Evolutionary conservation across 352 stramenopile genomes (phyloP).

Genomic region (Phytophthora sp.): DNA sequence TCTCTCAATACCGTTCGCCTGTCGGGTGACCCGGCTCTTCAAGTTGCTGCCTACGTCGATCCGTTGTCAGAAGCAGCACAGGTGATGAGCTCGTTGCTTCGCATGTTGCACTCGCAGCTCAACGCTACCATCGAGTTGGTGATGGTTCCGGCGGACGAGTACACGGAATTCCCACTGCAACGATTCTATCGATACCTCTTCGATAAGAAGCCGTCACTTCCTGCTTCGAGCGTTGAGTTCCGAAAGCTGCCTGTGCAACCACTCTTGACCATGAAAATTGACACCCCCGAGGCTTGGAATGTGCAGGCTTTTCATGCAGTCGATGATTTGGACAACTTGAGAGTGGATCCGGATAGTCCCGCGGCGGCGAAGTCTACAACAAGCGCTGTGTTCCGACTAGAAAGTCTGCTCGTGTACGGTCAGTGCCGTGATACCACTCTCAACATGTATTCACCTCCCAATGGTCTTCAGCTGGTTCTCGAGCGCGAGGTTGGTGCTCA

Average conservation of each 20-base stretch:
- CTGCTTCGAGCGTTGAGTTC: conserved; percentile 72
- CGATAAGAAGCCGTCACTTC: conserved; percentile 53
- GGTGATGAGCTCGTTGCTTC: conserved; percentile 86
- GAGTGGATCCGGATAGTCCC: conserved; percentile 64
- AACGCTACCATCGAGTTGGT: conserved; percentile 78
- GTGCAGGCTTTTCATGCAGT: conserved; percentile 78
- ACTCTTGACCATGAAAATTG: conserved; percentile 93
- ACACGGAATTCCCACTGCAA: conserved; percentile 90
- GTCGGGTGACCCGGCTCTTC: conserved; percentile 55
- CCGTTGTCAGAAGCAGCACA: conserved; percentile 91
- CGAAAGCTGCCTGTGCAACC: conserved; percentile 80
- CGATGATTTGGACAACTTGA: conserved; percentile 94
- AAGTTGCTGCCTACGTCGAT: conserved; percentile 88
- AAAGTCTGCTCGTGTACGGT: conserved; percentile 91
- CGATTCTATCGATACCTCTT: conserved; percentile 94
- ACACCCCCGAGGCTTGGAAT: conserved; percentile 93
- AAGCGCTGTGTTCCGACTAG: conserved; percentile 85
- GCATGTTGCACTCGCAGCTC: conserved; percentile 76
- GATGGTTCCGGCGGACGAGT: conserved; percentile 66
- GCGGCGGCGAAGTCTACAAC: conserved; percentile 64
- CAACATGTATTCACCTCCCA: conserved; percentile 81
- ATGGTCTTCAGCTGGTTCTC: conserved; percentile 93
- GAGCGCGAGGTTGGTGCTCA: conserved; percentile 67
- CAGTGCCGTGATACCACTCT: conserved; percentile 90
- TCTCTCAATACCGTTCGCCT: conserved; percentile 48